Percentiles rank a stretch among this genome's conserved stretches.
Evolutionary conservation across 495 filamentous ascomycete genomes (phyloP).

Genomic region (Aspergillus steynii): DNA sequence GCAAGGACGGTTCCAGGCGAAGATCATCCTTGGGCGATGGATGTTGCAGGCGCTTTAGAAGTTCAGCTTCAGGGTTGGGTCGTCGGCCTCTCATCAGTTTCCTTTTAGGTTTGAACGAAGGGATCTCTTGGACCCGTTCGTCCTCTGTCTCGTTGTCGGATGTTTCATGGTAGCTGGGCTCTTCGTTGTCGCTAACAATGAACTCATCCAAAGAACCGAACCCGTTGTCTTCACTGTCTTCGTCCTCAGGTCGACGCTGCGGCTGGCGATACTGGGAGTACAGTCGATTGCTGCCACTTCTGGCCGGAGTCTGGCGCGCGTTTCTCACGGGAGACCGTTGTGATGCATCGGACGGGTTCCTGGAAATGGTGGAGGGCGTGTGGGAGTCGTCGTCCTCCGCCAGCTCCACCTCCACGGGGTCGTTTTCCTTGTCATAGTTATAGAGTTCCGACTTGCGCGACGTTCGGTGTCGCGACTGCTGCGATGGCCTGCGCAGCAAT

Average conservation of each 20-base stretch:
- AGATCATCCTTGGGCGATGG: conserved; percentile 18
- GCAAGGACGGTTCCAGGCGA: conserved; percentile 22
- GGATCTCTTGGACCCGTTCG: conserved; percentile 24
- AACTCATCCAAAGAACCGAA: conserved; percentile 45
- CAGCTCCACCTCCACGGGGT: conserved; percentile 32
- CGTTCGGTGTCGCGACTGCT: conserved; percentile 24
- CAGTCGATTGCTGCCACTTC: conserved; percentile 14
- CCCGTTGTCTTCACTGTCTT: conserved; percentile 29
- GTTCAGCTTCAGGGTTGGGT: conserved; percentile 24
- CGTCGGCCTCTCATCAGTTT: conserved; percentile 40
- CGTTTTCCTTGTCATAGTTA: conserved; percentile 49
- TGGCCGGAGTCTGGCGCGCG: conserved; percentile 15
- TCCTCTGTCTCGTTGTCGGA: conserved; percentile 36
- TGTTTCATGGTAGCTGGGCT: conserved; percentile 40
- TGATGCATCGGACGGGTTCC: conserved; percentile 25
- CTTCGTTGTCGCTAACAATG: conserved; percentile 50
- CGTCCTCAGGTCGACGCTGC: conserved; percentile 21
- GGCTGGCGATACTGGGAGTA: conserved; percentile 19
- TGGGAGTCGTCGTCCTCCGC: conserved; percentile 18
- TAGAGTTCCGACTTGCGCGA: conserved; percentile 31
- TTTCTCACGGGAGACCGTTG: conserved; percentile 26
- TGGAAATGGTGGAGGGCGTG: conserved; percentile 13
- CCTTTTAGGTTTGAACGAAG: conserved; percentile 31
- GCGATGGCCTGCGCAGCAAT: conserved; percentile 30
- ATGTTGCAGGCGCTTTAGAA: conserved; percentile 16